Percentiles rank a stretch among this genome's conserved stretches.
These are phyloP conservation scores for Carex parvula DNA, from an alignment of 176 grass and related monocot species.

Conservation along the genomic window DNA sequence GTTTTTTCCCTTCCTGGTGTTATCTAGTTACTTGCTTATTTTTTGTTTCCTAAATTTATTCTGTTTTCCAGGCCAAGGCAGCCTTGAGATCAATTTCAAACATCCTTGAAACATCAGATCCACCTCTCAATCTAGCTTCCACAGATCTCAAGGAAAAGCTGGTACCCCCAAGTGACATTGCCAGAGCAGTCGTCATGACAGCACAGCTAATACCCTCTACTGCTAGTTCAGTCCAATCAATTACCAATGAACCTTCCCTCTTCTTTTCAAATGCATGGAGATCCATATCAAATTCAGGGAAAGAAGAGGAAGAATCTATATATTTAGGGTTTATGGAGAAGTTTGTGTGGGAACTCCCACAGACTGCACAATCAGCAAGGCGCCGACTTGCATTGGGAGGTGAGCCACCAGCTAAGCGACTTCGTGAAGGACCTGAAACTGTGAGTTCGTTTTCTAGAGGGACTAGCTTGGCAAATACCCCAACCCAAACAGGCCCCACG, in stretches of 20 bases:
- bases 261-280: constrained; percentile 79
- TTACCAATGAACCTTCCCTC: constrained; percentile 39
- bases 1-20: background rate
- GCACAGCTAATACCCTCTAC: constrained; percentile 58
- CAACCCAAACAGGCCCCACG: constrained; percentile 55
- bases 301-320: constrained; percentile 39
- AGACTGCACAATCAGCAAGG: constrained; percentile 65
- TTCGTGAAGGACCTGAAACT: constrained; percentile 54
- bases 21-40: background rate
- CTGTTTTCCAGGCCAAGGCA: constrained; percentile 46
- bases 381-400: constrained; percentile 62
- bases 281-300: constrained; percentile 47
- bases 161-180: constrained; percentile 35
- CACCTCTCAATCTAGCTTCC: constrained; percentile 30
- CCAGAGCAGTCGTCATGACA: constrained; percentile 56
- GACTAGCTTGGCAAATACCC: constrained; percentile 43
- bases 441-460: constrained; percentile 51
- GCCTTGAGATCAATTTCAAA: constrained; percentile 45
- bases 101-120: constrained; percentile 47
- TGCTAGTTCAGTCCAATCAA: constrained; percentile 6
- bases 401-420: constrained; percentile 44
- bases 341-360: constrained; percentile 82
- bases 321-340: constrained; percentile 38
- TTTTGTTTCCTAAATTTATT: constrained; percentile 18
- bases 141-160: constrained; percentile 45